Evolutionary conservation across 768 basidiomycete genomes (phyloP).

Genomic region (Mycena kentingensis): DNA sequence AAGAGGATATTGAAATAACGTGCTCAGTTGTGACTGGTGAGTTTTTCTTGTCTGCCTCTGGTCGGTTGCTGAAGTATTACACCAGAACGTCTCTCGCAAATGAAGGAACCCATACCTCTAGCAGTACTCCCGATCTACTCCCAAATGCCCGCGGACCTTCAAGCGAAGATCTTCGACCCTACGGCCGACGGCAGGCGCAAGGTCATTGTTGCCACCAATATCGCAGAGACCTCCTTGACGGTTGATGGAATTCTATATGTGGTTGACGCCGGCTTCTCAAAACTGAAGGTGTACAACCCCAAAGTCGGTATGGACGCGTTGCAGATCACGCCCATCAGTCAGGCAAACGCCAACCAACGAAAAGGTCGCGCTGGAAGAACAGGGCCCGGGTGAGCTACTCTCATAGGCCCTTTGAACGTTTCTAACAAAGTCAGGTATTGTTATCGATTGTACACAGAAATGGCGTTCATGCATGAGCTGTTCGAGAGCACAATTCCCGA

Average conservation of each 20-base stretch:
- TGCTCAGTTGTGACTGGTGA: conserved; percentile 90
- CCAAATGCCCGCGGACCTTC: conserved; percentile 98
- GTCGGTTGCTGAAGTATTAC: conserved; percentile 5
- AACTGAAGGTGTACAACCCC: conserved; percentile 98
- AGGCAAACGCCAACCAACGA: conserved; percentile 96
- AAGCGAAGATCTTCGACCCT: conserved; percentile 96
- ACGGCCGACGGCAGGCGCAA: conserved; percentile 93
- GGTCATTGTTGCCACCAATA: conserved; percentile 98
- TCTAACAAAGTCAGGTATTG: conserved; percentile 65
- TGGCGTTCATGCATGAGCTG: conserved; percentile 94
- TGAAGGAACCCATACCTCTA: conserved; percentile 87
- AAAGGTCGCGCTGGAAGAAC: conserved; percentile 97
- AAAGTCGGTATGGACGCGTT: conserved; percentile 99
- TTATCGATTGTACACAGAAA: conserved; percentile 96
- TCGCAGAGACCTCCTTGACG: conserved; percentile 96
- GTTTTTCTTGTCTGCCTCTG: conserved; percentile 11
- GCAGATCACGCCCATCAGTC: conserved; percentile 98
- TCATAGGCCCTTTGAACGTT: background rate
- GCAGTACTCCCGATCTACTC: conserved; percentile 98
- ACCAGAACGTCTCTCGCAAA: conserved; percentile 84
- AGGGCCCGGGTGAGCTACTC: conserved; percentile 76
- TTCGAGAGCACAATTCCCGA: conserved; percentile 97
- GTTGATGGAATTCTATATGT: conserved; percentile 98
- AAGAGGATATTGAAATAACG: conserved; percentile 97
- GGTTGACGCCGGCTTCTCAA: conserved; percentile 95